Evolutionary conservation across 1,284 basidiomycete genomes (phyloP), one percentile per base, ranked within the genome.

Genomic region (Apiotrichum mycotoxinovorans): DNA sequence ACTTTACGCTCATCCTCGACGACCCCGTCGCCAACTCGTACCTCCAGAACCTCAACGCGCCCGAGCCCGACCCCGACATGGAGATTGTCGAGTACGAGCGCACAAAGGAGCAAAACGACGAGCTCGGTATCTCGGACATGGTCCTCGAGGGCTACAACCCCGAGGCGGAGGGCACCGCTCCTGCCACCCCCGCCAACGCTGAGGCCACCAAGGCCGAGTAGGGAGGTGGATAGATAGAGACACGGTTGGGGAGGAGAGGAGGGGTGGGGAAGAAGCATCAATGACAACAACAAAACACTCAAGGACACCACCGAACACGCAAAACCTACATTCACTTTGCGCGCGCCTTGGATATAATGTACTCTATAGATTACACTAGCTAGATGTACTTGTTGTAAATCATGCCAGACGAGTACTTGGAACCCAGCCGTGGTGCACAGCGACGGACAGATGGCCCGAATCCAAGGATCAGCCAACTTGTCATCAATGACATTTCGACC

Each of bases 11-110:
- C 60, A 89, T 98, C 67, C 80, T 98, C 20, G 95, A 98, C 70
- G 96, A 99, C 73, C 95, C 96, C 3, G 80, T 98, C 35, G 87
- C 91, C 20, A 97, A 98, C 77, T 95, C 91, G 22, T 96, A 98
- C 74, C 81, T 99, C 49, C 96, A 99, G 75, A 98, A 94, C 75
- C 74, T 95, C 18, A 98, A 92, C 69, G 91, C 91, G 1, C 91
- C 91, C 7, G 91, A 95, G 69, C 85, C 89, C 0, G 92, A 95
- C 70, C 92, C 91, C 12, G 91, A 91, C 68, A 91, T 96, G 90
- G 83, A 77, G 51, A 85, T 88, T 50, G 90, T 89, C 70, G 77
- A 78, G 60, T 99, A 98, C 71, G 87, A 91, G 33, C 82, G 96
- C 51, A 85, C 85, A 8, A 89, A 84, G 80, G 85, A 93, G 55